Evolutionary conservation across 805 yeast genomes (phyloP), one percentile per base, ranked within the genome.

Genomic region (Metschnikowia cubensis): DNA sequence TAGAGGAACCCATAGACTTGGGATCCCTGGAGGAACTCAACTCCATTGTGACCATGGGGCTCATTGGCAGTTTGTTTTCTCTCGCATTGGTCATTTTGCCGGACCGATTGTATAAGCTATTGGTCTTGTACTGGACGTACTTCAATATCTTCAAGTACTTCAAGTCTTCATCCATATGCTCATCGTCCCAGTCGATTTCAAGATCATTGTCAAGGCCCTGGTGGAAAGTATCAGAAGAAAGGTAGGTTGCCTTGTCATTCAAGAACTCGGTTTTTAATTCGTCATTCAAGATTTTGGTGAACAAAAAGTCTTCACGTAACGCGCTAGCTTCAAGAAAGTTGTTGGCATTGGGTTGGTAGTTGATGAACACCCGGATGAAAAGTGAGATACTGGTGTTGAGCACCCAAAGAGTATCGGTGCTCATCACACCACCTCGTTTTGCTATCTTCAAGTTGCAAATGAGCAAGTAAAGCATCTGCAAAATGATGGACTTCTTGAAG

Each of bases 171-270:
- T 73, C 76, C 75, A 73, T 65, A 20, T 71, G 72, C 53, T 73
- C 77, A 50, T 74, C 77, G 51, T 74, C 78, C 78, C 78, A 73
- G 56, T 73, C 78, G 6, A 73, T 71, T n/a, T 62, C 69, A 15
- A 61, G 69, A 8, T 63, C 69, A 33, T 62, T 64, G 6, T 67
- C 69, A 14, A 63, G 67, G 22, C 65, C 73, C 6, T 43, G 46
- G 15, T 20, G 33, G 39, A 34, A 43, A 4, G 46, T 21, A 7
- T 22, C 39, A 22, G 32, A 32, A 6, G n/a, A 38, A 11, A 43
- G 17, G 34, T 35, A 43, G n/a, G 58, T 54, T 13, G 57, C 62
- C 18, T 62, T 57, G 29, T 67, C 70, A 38, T 57, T 61, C 45
- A 73, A 60, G 10, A 73, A 64, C 49, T 73, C 75, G 6, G 67